Evolutionary conservation across 257 asterid species (phyloP).

Genomic region (Penstemon barbatus): DNA sequence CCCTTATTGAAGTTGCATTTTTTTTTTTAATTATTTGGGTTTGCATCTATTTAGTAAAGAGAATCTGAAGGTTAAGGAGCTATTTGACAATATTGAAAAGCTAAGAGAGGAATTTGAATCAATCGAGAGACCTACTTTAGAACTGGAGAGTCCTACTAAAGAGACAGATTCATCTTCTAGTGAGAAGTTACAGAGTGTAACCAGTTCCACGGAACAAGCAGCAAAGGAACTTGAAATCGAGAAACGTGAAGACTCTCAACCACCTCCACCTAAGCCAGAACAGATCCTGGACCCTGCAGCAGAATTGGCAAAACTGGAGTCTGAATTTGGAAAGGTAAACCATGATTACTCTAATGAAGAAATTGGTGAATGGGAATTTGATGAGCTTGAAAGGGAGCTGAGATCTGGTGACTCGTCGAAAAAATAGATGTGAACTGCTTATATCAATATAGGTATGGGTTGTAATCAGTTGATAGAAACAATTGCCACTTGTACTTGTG

Average conservation of each 20-base stretch:
- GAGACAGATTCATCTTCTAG: conserved; percentile 41
- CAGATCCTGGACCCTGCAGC: conserved; percentile 60
- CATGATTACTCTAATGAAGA: conserved; percentile 71
- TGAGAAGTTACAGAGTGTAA: conserved; percentile 36
- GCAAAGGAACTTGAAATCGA: conserved; percentile 33
- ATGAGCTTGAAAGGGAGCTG: conserved; percentile 87
- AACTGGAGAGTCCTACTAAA: conserved; percentile 68
- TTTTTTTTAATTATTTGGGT: conserved; percentile 20
- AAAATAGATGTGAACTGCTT: conserved; percentile 32
- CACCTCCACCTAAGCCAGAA: conserved; percentile 39
- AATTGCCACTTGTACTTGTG: conserved; percentile 14
- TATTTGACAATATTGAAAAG: conserved; percentile 69
- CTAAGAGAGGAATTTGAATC: conserved; percentile 72
- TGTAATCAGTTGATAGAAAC: conserved; percentile 20
- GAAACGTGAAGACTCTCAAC: conserved; percentile 34
- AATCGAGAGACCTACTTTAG: conserved; percentile 80
- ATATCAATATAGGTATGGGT: conserved; percentile 19
- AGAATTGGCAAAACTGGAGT: conserved; percentile 86
- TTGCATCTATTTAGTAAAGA: conserved; percentile 60
- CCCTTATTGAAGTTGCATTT: background rate
- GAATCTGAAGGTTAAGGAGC: conserved; percentile 60
- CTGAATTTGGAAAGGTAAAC: conserved; percentile 79
- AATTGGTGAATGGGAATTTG: conserved; percentile 92
- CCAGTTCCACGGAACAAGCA: conserved; percentile 39
- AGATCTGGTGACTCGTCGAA: conserved; percentile 47